Percentiles rank a stretch among this genome's conserved stretches.
phyloP scores from a whole-genome alignment of 164 flowering plant genomes.

The Stephania yunnanensis region DNA sequence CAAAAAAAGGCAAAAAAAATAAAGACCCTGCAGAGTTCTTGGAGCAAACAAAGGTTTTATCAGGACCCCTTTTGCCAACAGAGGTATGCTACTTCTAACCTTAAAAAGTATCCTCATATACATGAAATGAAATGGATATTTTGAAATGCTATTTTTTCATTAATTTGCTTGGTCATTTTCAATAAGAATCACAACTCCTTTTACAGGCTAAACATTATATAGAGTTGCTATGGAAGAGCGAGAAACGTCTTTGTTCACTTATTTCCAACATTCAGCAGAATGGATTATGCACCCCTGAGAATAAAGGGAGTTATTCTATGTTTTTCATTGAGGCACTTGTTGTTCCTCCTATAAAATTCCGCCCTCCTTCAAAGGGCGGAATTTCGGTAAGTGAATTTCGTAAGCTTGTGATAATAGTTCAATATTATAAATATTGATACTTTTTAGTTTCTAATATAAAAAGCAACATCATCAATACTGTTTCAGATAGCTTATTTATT shows the following conservation, averaged over 20 bases:
- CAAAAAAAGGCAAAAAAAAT: constrained; percentile 13
- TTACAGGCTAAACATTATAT: constrained; percentile 53
- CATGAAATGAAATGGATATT: neutral
- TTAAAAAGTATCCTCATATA: neutral
- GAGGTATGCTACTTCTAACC: constrained; percentile 37
- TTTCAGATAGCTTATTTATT: neutral
- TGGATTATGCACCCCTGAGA: constrained; percentile 19
- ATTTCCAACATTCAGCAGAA: constrained; percentile 56
- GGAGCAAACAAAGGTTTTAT: constrained; percentile 28
- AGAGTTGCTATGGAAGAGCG: constrained; percentile 69
- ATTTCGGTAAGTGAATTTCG: constrained; percentile 50
- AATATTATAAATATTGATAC: no score
- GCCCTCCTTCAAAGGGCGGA: constrained; percentile 69
- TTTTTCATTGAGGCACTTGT: constrained; percentile 74
- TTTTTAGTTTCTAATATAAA: no score
- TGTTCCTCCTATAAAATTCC: constrained; percentile 89
- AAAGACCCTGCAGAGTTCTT: constrained; percentile 20
- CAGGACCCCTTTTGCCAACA: constrained; percentile 58
- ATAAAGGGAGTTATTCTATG: constrained; percentile 42
- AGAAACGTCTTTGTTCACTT: constrained; percentile 54
- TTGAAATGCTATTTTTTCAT: neutral
- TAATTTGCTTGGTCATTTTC: neutral
- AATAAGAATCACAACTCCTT: neutral
- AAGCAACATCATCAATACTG: neutral
- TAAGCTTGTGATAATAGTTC: neutral